phyloP scores from a whole-genome alignment of 2,329 filamentous ascomycete genomes.

The Botrytis fragariae region DNA sequence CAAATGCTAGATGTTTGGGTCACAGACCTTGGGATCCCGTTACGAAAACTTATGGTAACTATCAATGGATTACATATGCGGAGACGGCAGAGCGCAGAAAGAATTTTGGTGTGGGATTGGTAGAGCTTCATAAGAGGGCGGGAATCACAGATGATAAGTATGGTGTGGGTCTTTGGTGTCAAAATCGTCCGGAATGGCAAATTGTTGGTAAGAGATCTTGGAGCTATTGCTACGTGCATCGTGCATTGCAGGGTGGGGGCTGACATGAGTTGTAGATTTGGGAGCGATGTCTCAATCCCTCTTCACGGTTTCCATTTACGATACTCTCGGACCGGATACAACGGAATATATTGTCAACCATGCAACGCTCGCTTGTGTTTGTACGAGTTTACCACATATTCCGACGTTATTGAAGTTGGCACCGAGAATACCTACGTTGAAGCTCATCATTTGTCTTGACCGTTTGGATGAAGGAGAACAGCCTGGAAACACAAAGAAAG shows the following conservation, averaged over 20 bases:
- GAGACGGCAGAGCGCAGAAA: slow-evolving; percentile 76
- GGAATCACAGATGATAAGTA: slow-evolving; percentile 67
- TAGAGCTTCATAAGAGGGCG: slow-evolving; percentile 73
- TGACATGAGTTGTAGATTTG: slow-evolving; percentile 59
- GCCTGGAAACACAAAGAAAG: slow-evolving; percentile 73
- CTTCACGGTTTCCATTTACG: slow-evolving; percentile 91
- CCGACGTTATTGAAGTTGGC: slow-evolving; percentile 76
- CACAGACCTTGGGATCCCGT: slow-evolving; percentile 73
- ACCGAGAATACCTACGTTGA: slow-evolving; percentile 73
- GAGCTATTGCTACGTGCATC: not conserved
- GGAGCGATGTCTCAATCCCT: slow-evolving; percentile 83
- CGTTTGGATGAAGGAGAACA: slow-evolving; percentile 76
- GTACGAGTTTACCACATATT: slow-evolving; percentile 77
- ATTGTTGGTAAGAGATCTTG: slow-evolving; percentile 57
- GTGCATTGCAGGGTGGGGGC: not conserved
- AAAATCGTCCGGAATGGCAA: slow-evolving; percentile 88
- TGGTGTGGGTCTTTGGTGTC: slow-evolving; percentile 80
- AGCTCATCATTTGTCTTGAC: slow-evolving; percentile 86
- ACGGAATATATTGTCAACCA: slow-evolving; percentile 97
- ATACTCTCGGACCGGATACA: slow-evolving; percentile 86
- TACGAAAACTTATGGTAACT: slow-evolving; percentile 71
- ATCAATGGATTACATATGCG: slow-evolving; percentile 79
- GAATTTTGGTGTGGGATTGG: slow-evolving; percentile 81
- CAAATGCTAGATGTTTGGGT: slow-evolving; percentile 74
- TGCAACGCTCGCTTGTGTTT: slow-evolving; percentile 70